Evolutionary conservation across 768 basidiomycete genomes (phyloP).

Genomic region (Rhodotorula taiwanensis): DNA sequence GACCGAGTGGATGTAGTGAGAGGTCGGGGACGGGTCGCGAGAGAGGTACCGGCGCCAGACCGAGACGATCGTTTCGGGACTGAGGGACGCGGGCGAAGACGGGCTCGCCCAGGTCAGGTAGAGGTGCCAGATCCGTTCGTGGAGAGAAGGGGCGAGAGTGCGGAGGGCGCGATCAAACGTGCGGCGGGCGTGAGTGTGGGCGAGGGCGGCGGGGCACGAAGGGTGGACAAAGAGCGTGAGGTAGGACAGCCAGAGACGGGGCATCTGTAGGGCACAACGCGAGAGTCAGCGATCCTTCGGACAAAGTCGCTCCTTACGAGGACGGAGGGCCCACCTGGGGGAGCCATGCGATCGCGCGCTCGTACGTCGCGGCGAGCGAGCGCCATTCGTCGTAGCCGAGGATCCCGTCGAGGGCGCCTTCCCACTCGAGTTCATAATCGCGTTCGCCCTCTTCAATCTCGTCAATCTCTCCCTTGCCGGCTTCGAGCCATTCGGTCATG

Average conservation of each 20-base stretch:
- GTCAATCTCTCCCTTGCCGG: conserved; percentile 43
- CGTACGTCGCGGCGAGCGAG: conserved; percentile 74
- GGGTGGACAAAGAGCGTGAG: conserved; percentile 83
- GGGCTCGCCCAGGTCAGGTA: conserved; percentile 76
- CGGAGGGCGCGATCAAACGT: conserved; percentile 92
- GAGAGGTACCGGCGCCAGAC: conserved; percentile 77
- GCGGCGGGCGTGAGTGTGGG: conserved; percentile 81
- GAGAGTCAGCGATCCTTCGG: no score
- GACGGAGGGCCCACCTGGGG: conserved; percentile 59
- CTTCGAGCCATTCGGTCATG: conserved; percentile 34
- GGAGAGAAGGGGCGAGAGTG: conserved; percentile 84
- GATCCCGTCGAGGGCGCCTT: conserved; percentile 72
- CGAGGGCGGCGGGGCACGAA: conserved; percentile 71
- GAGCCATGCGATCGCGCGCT: conserved; percentile 89
- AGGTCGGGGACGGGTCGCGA: conserved; percentile 47
- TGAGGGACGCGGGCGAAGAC: conserved; percentile 54
- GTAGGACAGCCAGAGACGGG: conserved; percentile 90
- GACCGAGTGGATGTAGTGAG: conserved; percentile 46
- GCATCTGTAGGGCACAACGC: conserved; percentile 75
- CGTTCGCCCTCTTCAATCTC: conserved; percentile 33
- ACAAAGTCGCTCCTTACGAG: conserved; percentile 13
- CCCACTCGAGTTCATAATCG: conserved; percentile 52
- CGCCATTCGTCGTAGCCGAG: conserved; percentile 98
- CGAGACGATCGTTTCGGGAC: conserved; percentile 65
- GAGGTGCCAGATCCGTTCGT: conserved; percentile 82